Percentiles rank a stretch among this genome's conserved stretches.
These are phyloP conservation scores for Apium graveolens DNA, from an alignment of 129 eudicot species.

Conservation along the genomic window DNA sequence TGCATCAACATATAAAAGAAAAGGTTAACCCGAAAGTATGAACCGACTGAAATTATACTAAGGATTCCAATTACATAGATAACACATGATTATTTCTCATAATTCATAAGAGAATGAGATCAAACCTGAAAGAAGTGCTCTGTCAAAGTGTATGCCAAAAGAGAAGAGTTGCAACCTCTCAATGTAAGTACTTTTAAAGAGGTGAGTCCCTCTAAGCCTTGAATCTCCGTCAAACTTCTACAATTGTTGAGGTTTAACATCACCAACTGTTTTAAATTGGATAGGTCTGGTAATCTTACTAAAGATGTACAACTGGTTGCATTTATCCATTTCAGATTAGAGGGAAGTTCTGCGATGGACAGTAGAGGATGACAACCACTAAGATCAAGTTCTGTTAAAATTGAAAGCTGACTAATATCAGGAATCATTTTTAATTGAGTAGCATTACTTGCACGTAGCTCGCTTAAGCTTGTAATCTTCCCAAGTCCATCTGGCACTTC, in stretches of 20 bases:
- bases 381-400: neutral
- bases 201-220: neutral
- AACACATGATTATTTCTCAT: neutral
- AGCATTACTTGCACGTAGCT: neutral
- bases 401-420: neutral
- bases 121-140: neutral
- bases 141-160: neutral
- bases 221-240: neutral
- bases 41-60: neutral
- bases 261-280: neutral
- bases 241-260: neutral
- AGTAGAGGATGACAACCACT: neutral
- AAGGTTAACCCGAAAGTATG: neutral
- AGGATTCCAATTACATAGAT: neutral
- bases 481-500: neutral
- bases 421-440: neutral
- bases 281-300: neutral
- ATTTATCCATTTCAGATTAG: neutral
- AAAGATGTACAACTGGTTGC: neutral
- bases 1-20: neutral
- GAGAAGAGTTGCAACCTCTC: constrained; percentile 2
- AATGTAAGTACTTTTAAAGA: neutral
- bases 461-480: neutral
- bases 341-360: neutral
- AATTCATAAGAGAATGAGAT: neutral